Evolutionary conservation across 169 alveolate genomes (phyloP).

Genomic region (Cyclospora cayetanensis): DNA sequence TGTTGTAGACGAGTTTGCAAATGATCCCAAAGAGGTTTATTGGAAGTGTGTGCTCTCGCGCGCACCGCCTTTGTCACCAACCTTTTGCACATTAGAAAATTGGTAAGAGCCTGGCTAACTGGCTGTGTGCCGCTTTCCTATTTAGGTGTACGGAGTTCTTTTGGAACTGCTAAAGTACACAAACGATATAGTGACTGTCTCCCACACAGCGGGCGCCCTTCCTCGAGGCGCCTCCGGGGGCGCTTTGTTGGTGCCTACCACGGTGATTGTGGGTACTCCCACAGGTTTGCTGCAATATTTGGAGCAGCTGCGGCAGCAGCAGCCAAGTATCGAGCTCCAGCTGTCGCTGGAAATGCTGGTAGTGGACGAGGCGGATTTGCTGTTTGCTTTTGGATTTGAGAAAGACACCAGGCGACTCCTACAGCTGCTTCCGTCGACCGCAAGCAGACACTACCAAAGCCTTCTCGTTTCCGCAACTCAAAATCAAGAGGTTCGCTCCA

Average conservation of each 20-base stretch:
- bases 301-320: constrained; percentile 24
- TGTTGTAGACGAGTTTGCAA: too few relatives aligned
- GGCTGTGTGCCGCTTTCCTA: background rate
- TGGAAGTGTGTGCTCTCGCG: background rate
- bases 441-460: constrained; percentile 65
- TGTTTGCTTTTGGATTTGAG: constrained; percentile 74
- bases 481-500: constrained; percentile 60
- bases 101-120: background rate
- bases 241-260: constrained; percentile 52
- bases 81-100: too few relatives aligned
- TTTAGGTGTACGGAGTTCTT: constrained; percentile 64
- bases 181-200: constrained; percentile 40
- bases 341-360: constrained; percentile 64
- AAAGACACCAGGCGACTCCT: constrained; percentile 64
- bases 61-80: too few relatives aligned
- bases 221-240: background rate
- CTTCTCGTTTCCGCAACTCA: constrained; percentile 74
- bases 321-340: background rate
- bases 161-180: constrained; percentile 27
- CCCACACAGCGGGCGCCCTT: constrained; percentile 53
- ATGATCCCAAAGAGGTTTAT: background rate
- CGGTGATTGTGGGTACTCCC: constrained; percentile 73
- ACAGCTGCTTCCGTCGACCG: constrained; percentile 63
- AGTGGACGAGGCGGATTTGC: constrained; percentile 75
- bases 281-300: constrained; percentile 51